These are phyloP conservation scores for Penicillium brevicompactum DNA, from an alignment of 2,329 filamentous ascomycete genomes.

Conservation along the genomic window DNA sequence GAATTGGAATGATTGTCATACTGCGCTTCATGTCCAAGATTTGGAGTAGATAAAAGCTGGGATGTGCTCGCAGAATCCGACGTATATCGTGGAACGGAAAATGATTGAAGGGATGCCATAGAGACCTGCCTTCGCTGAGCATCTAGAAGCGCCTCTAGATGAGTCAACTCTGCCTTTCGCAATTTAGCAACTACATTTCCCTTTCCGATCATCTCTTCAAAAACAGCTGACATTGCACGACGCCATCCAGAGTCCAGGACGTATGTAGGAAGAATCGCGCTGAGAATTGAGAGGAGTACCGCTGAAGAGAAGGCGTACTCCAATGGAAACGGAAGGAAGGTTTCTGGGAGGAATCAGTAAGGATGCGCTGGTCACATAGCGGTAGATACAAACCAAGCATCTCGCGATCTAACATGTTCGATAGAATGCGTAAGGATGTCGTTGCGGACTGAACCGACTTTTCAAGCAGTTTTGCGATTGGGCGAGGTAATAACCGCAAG, in stretches of 20 bases:
- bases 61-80: neutral
- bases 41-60: neutral
- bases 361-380: neutral
- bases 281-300: neutral
- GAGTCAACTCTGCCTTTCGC: neutral
- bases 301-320: constrained; percentile 2
- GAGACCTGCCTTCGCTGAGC: neutral
- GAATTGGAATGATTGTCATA: neutral
- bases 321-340: neutral
- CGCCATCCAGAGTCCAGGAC: neutral
- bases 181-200: neutral
- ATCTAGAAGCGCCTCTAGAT: neutral
- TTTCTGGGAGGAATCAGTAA: constrained; percentile 14
- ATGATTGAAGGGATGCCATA: neutral
- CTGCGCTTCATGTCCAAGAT: neutral
- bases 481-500: neutral
- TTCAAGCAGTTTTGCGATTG: neutral
- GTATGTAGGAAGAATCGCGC: neutral
- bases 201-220: neutral
- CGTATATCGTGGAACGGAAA: neutral
- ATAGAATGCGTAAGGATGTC: constrained; percentile 26
- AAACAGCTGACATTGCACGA: neutral
- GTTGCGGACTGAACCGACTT: constrained; percentile 7
- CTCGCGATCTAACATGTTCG: neutral
- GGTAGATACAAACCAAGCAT: neutral